phyloP scores from a whole-genome alignment of 495 filamentous ascomycete species.

The Aspergillus asperescens region DNA sequence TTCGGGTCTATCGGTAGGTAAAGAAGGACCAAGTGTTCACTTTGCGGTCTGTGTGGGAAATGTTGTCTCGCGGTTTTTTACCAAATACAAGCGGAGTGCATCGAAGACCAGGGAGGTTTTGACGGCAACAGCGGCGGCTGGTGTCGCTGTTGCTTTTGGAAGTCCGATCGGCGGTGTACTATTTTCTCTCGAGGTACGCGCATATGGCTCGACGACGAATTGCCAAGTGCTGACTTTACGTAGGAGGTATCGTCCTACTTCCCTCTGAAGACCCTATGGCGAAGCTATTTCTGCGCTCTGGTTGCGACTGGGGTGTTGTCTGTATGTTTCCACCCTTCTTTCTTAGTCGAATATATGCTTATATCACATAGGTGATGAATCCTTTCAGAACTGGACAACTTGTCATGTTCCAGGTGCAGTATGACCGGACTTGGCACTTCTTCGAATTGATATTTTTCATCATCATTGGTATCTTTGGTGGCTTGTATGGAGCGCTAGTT shows the following conservation, averaged over 20 bases:
- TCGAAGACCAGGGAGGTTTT: slow-evolving; percentile 94
- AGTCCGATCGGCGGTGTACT: slow-evolving; percentile 95
- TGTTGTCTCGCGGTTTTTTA: slow-evolving; percentile 88
- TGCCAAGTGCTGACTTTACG: background rate
- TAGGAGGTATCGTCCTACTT: slow-evolving; percentile 97
- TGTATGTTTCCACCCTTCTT: slow-evolving; percentile 34
- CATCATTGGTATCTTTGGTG: slow-evolving; percentile 86
- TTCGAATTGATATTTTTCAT: slow-evolving; percentile 94
- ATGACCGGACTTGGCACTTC: slow-evolving; percentile 96
- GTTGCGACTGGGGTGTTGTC: slow-evolving; percentile 92
- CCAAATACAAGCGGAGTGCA: slow-evolving; percentile 88
- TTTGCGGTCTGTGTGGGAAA: slow-evolving; percentile 98
- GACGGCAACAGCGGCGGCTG: slow-evolving; percentile 89
- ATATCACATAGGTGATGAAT: slow-evolving; percentile 65
- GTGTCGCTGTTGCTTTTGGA: slow-evolving; percentile 94
- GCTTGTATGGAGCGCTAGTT: slow-evolving; percentile 92
- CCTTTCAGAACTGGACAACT: slow-evolving; percentile 97
- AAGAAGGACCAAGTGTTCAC: slow-evolving; percentile 96
- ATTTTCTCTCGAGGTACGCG: slow-evolving; percentile 78
- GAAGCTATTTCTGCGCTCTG: slow-evolving; percentile 95
- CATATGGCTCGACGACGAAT: background rate
- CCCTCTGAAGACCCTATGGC: slow-evolving; percentile 95
- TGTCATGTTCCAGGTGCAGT: slow-evolving; percentile 98
- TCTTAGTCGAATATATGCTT: slow-evolving; percentile 10
- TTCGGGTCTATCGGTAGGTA: slow-evolving; percentile 91